Evolutionary conservation across 805 yeast genomes (phyloP).

Genomic region (Starmerella etchellsii): DNA sequence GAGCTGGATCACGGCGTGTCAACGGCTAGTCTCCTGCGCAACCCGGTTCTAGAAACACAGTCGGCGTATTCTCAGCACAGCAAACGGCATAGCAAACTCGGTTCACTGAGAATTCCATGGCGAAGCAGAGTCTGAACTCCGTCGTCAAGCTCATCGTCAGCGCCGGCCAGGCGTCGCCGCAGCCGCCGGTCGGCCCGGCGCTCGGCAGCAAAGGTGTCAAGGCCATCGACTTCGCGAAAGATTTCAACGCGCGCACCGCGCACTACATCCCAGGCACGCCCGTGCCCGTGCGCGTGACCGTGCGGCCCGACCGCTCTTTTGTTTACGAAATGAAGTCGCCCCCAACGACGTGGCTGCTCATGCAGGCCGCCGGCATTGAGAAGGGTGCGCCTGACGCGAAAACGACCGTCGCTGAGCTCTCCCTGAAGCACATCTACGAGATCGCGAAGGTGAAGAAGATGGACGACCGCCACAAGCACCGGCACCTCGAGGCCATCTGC

Average conservation of each 20-base stretch:
- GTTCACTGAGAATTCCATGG: too few relatives aligned
- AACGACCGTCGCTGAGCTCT: slow-evolving; percentile 44
- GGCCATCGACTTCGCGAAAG: slow-evolving; percentile 96
- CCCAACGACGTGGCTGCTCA: slow-evolving; percentile 72
- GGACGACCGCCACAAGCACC: slow-evolving; percentile 62
- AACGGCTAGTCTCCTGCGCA: too few relatives aligned
- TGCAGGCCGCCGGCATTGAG: slow-evolving; percentile 65
- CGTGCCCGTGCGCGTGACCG: slow-evolving; percentile 70
- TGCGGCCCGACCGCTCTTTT: slow-evolving; percentile 87
- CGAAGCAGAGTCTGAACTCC: slow-evolving; percentile 39
- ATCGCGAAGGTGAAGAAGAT: slow-evolving; percentile 84
- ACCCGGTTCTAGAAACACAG: too few relatives aligned
- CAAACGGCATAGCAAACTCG: too few relatives aligned
- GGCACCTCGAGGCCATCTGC: slow-evolving; percentile 61
- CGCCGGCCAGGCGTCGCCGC: slow-evolving; percentile 96
- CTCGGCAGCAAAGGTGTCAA: slow-evolving; percentile 96
- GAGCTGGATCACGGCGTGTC: too few relatives aligned
- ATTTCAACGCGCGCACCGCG: slow-evolving; percentile 94
- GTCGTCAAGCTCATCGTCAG: slow-evolving; percentile 83
- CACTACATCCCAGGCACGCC: slow-evolving; percentile 77
- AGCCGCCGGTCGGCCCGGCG: slow-evolving; percentile 99
- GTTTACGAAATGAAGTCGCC: slow-evolving; percentile 80
- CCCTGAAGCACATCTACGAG: slow-evolving; percentile 84
- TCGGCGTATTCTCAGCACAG: too few relatives aligned
- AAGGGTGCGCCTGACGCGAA: slow-evolving; percentile 60